A percentile compares a stretch with the other conserved stretches of the same genome.
These are phyloP conservation scores for Trapa bicornis DNA, from an alignment of 345 rosid species.

Conservation along the genomic window DNA sequence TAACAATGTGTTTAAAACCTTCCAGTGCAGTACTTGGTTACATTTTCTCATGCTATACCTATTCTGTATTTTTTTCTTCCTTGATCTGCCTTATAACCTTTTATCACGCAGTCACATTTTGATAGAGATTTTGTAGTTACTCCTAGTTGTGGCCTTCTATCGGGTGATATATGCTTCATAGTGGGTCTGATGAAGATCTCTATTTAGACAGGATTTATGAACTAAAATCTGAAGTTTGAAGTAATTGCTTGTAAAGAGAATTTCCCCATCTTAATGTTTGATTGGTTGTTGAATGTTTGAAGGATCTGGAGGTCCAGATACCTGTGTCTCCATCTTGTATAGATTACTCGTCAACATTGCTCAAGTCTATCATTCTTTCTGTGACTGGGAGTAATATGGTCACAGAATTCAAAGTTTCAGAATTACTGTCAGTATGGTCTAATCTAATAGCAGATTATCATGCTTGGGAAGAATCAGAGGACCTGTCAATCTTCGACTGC, in stretches of 20 bases:
- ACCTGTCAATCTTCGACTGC: conserved; percentile 64
- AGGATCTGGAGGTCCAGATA: conserved; percentile 35
- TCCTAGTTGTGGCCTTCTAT: not conserved
- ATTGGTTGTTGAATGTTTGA: conserved; percentile 13
- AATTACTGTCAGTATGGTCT: conserved; percentile 60
- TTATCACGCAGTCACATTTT: too few species aligned
- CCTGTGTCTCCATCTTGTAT: conserved; percentile 40
- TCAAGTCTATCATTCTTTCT: conserved; percentile 42
- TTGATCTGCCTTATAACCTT: not conserved
- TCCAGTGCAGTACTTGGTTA: not conserved
- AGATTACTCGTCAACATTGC: conserved; percentile 53
- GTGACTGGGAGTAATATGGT: conserved; percentile 32
- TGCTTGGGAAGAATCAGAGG: conserved; percentile 91
- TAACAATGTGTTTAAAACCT: not conserved
- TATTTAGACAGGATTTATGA: not conserved
- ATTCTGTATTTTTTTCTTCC: not conserved
- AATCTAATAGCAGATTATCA: conserved; percentile 67
- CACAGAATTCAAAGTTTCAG: conserved; percentile 43
- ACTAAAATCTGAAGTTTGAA: not conserved
- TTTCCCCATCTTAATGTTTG: not conserved
- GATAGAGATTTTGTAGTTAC: not conserved
- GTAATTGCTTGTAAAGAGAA: not conserved
- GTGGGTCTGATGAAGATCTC: not conserved
- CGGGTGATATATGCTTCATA: not conserved
- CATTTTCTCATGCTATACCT: not conserved